Evolutionary conservation across 129 eudicot genomes (phyloP).

Genomic region (Calendula officinalis): DNA sequence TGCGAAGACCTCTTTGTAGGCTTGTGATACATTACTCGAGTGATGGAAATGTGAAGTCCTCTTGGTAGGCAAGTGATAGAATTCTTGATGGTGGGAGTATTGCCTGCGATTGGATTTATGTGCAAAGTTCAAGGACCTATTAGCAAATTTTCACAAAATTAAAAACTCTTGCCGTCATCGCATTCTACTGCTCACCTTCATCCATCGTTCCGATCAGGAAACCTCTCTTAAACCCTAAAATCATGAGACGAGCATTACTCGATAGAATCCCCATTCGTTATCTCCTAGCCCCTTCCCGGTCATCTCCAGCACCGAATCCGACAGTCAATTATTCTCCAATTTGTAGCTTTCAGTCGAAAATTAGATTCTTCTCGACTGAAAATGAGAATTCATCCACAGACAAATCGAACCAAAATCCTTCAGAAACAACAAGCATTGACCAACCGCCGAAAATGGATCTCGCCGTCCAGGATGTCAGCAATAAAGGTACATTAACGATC

Average conservation of each 20-base stretch:
- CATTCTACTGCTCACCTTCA: neutral
- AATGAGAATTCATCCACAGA: constrained; percentile 28
- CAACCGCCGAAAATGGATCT: constrained; percentile 23
- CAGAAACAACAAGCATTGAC: constrained; percentile 17
- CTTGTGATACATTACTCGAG: too few relatives aligned
- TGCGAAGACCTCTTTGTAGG: too few relatives aligned
- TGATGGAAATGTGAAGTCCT: too few relatives aligned
- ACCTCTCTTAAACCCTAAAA: constrained; percentile 37
- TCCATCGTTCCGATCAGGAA: constrained; percentile 16
- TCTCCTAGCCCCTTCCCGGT: constrained; percentile 24
- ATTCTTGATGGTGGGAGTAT: too few relatives aligned
- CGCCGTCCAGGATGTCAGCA: constrained; percentile 47
- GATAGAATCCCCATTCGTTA: constrained; percentile 24
- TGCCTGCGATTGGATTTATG: too few relatives aligned
- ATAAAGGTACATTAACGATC: constrained; percentile 39
- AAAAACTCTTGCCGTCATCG: too few relatives aligned
- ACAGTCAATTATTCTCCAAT: neutral
- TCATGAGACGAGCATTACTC: constrained; percentile 46
- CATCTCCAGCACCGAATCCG: neutral
- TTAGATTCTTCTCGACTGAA: constrained; percentile 39
- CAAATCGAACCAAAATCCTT: constrained; percentile 8
- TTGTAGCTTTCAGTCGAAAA: constrained; percentile 6
- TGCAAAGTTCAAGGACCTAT: too few relatives aligned
- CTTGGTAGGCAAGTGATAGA: too few relatives aligned
- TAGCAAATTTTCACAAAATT: too few relatives aligned